Evolutionary conservation across 2,329 filamentous ascomycete genomes (phyloP).

Genomic region (Microsporum ferrugineum): DNA sequence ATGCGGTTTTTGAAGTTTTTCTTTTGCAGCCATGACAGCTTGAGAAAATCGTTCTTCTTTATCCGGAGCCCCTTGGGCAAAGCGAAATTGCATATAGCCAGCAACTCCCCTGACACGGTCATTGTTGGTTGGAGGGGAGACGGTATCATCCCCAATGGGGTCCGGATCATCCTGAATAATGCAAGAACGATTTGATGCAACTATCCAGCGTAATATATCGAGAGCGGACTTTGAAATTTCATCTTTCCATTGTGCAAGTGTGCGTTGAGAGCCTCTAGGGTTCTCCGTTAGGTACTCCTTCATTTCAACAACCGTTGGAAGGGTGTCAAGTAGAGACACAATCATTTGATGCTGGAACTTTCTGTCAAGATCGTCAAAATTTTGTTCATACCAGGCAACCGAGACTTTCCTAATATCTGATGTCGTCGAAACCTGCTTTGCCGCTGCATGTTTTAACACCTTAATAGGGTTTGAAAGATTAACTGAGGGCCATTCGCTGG

Average conservation of each 20-base stretch:
- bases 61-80: slow-evolving; percentile 78
- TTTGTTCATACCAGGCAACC: slow-evolving; percentile 25
- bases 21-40: slow-evolving; percentile 39
- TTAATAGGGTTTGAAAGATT: slow-evolving; percentile 23
- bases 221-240: slow-evolving; percentile 54
- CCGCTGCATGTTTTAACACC: not conserved
- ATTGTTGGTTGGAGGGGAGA: slow-evolving; percentile 16
- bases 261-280: slow-evolving; percentile 27
- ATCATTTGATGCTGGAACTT: slow-evolving; percentile 24
- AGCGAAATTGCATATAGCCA: slow-evolving; percentile 68
- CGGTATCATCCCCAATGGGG: slow-evolving; percentile 8
- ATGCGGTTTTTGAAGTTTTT: slow-evolving; percentile 23
- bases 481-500: slow-evolving; percentile 36
- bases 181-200: slow-evolving; percentile 78
- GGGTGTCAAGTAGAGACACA: slow-evolving; percentile 26
- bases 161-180: slow-evolving; percentile 59
- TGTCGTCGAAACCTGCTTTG: not conserved
- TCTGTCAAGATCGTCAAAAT: slow-evolving; percentile 30
- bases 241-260: slow-evolving; percentile 44
- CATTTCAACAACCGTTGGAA: slow-evolving; percentile 33
- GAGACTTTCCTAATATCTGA: slow-evolving; percentile 9
- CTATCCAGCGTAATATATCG: slow-evolving; percentile 69
- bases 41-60: slow-evolving; percentile 66
- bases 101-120: slow-evolving; percentile 53
- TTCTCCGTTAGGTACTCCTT: slow-evolving; percentile 34